Base-by-base conservation (phyloP, 2,329 filamentous ascomycete genomes). In the Trichoderma semiorbis region DNA sequence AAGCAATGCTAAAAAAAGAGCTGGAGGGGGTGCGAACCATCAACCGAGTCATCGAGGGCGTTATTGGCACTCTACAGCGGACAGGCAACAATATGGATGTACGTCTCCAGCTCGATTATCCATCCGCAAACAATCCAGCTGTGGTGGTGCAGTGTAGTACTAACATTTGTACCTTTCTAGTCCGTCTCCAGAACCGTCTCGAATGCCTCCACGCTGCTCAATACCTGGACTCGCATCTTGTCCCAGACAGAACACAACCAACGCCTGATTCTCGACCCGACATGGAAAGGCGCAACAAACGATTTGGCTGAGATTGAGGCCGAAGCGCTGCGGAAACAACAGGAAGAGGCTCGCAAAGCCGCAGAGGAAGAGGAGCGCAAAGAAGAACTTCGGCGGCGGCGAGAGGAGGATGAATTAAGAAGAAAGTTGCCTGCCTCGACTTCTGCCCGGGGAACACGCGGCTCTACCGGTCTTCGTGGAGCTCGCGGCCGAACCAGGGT, bases 201-300 rank as follows among this genome's bases (percentile, higher is more conserved):
- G 75, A 95, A 95, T 70, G 94, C 96, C 4, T 97, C 95, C 16
- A 93, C 92, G 1, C 88, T 99, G 16, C 90, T 99, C 36, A 94
- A 97, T 77, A 97, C 95, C 18, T 99, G 95, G 95, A 97, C 94
- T 10, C 91, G 94, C 67, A 98, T 99, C 75, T 88, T 99, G 14
- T 96, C 94, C 7, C 96, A 99, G 81, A 98, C 96, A 5, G 96
- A 99, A 82, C 96, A 99, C 82, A 98, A 97, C 79, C 95, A 98
- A 81, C 91, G 96, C 28, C 85, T 99, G 65, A 91, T 99, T 58
- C 86, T 98, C 60, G 92, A 97, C 78, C 93, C 94, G 2, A 86
- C 90, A 72, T 99, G 95, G 94, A 92, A 95, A 78, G 96, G 96
- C 71, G 93, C 95, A 32, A 93, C 90, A 5, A 90, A 95, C 78